These are phyloP conservation scores for Rhododendron williamsianum DNA, from an alignment of 148 eudicot genomes.

Conservation along the genomic window DNA sequence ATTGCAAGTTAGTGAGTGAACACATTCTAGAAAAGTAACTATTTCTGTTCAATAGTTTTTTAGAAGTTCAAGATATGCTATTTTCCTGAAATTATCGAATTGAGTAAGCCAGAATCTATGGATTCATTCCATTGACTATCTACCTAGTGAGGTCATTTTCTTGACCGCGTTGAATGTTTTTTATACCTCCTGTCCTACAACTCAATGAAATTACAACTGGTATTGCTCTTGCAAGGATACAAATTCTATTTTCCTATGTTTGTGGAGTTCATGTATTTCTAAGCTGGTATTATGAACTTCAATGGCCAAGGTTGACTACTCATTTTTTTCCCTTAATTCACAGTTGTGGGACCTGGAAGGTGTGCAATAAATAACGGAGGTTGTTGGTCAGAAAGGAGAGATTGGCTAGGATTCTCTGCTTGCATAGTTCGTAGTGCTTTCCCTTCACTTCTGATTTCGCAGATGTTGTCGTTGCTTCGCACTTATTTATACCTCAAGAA, in stretches of 20 bases:
- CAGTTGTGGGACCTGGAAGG: conserved; percentile 90
- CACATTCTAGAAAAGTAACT: background rate
- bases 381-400: conserved; percentile 69
- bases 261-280: background rate
- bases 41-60: background rate
- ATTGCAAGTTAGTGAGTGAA: background rate
- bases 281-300: background rate
- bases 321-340: conserved; percentile 1
- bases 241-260: background rate
- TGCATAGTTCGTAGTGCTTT: conserved; percentile 57
- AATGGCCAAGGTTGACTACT: background rate
- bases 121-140: background rate
- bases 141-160: background rate
- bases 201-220: background rate
- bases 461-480: background rate
- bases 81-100: background rate
- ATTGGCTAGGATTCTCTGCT: conserved; percentile 62
- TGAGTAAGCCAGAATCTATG: background rate
- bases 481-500: background rate
- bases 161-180: background rate
- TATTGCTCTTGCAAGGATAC: background rate
- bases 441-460: background rate
- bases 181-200: background rate
- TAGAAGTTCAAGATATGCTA: background rate
- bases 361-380: conserved; percentile 73